Evolutionary conservation across 176 grass and related monocot genomes (phyloP), one percentile per base, ranked within the genome.

Genomic region (Musa acuminata): DNA sequence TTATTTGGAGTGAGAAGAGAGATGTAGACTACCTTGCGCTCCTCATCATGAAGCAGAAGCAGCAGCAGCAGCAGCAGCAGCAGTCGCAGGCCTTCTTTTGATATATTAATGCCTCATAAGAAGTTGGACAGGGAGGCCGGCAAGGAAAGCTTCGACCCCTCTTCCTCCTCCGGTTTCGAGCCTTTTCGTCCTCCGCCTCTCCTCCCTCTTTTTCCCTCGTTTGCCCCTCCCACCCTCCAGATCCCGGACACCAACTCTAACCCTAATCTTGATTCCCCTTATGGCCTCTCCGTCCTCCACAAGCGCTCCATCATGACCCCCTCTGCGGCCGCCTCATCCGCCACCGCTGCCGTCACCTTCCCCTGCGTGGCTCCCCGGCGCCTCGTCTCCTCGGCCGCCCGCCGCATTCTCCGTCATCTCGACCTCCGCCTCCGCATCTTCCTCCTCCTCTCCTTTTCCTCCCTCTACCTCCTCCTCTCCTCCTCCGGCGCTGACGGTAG

Each of bases 361-460:
- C 80, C 51, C 79, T 74, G 13, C 86, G 86, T 59, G 69, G 83
- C 52, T 9, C 19, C 71, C 19, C 22, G 71, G 35, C 67, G 67
- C 67, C 27, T 70, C 13, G 27, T 19, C 10, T 70, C 67, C 50
- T 52, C 57, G 78, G 72, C 58, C 77, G n/a, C 72, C 75, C 9
- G 59, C 79, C 0, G 75, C 90, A 4, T 86, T 88, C 0, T 87
- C 84, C 1, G 76, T 85, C 13, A 85, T 21, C 71, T 73, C 52
- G 51, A 54, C 51, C 51, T 52, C 71, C 71, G 71, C 52, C 72
- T 73, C 50, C 72, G 72, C 29, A 86, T 95, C 11, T 88, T 92
- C 84, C 91, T 90, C 27, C 89, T 87, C 77, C 83, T 92, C 69
- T 81, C 89, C 70, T 86, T 87, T 64, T 81, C 86, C 64, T 87